Base-by-base conservation (phyloP, 2,329 filamentous ascomycete species). In the Arthrobotrys musiformis region DNA sequence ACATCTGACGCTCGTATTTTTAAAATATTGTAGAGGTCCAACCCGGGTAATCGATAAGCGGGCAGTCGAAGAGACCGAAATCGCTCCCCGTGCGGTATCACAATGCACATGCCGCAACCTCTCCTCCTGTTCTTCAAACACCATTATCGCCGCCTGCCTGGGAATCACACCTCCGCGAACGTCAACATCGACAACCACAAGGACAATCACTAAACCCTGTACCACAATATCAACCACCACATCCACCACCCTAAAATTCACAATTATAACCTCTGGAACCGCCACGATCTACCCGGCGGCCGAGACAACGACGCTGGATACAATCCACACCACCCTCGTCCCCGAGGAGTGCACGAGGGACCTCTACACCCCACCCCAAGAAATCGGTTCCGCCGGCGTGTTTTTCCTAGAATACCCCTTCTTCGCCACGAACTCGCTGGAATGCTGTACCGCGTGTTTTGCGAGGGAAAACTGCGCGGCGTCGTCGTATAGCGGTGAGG, bases 11-110 rank as follows among this genome's bases (percentile, higher is more conserved):
- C 13, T 42, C 17, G 37, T 35, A 7, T 6, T 15, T 37, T 9
- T 15, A 9, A 26, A 19, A 50, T 30, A 26, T 8, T 15, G 7
- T 42, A 67, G 62, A 0, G 63, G 63, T 17, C 24, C 63, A 22
- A 58, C 63, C 9, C 33, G 50, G 44, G 48, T 68, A 42, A 68
- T 68, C 24, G 50, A 33, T 15, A 33, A 24, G 33, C 35, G 63
- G 19, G 19, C 54, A 1, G 33, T 26, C 11, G 30, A 56, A 35
- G 50, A 56, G 37, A 56, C 50, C 28, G 22, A 42, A 42, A 22
- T 58, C 24, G 44, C 24, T 17, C n/a, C 26, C 13, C 37, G 26
- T 4, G 26, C n/a, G 13, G 37, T 22, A 42, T 13, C 37, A 44
- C 8, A 4, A 3, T 37, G 40, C 9, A 19, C 17, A n/a, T 40